Evolutionary conservation across 1,284 basidiomycete genomes (phyloP).

Genomic region (Stygiomarasmius scandens): DNA sequence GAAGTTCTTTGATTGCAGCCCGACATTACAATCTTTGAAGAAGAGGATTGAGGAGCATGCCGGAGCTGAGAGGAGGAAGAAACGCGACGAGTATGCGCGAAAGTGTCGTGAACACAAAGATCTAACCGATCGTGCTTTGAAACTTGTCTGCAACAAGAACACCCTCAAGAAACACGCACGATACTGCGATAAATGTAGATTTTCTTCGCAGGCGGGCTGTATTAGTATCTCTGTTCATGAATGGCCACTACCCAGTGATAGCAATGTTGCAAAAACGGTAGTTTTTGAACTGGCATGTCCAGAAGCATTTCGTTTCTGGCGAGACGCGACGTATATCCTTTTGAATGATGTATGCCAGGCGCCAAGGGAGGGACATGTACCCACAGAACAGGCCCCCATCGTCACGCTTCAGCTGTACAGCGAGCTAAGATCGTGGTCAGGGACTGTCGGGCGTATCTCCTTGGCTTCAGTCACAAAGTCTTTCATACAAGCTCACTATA

Average conservation of each 20-base stretch:
- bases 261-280: neutral
- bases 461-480: constrained; percentile 45
- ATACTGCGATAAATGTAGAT: constrained; percentile 35
- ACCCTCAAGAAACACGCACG: neutral
- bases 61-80: constrained; percentile 19
- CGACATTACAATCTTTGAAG: constrained; percentile 24
- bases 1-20: constrained; percentile 4
- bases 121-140: constrained; percentile 12
- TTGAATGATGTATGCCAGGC: constrained; percentile 32
- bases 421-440: neutral
- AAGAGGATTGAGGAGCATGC: constrained; percentile 30
- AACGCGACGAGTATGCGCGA: constrained; percentile 13
- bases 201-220: constrained; percentile 20
- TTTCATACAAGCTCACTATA: constrained; percentile 41
- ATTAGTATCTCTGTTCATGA: constrained; percentile 26
- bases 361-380: constrained; percentile 5
- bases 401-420: constrained; percentile 6
- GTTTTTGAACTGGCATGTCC: neutral
- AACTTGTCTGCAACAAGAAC: neutral
- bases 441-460: constrained; percentile 26
- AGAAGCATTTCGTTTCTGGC: constrained; percentile 32
- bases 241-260: neutral
- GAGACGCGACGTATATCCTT: constrained; percentile 40
- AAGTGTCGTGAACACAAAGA: constrained; percentile 14
- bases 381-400: neutral